Conservation (phyloP, 2,329 filamentous ascomycete genomes). For the Lasiodiplodia citricola region DNA sequence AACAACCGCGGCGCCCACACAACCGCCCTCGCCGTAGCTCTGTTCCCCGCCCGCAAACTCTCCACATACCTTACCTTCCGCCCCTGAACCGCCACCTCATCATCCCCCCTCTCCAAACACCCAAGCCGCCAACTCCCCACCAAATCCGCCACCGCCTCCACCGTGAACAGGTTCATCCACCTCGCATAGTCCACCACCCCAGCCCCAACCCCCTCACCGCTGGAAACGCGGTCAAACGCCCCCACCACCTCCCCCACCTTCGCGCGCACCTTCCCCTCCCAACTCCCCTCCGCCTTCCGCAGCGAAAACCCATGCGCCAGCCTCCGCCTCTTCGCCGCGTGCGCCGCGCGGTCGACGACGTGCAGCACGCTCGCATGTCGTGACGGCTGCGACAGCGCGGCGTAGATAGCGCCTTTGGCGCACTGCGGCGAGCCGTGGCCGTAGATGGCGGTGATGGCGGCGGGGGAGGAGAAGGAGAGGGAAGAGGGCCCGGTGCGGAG, state of each 20-base stretch:
- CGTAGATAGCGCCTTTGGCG: slow-evolving; percentile 35
- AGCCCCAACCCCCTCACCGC: too few species aligned
- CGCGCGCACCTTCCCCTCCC: slow-evolving; percentile 3
- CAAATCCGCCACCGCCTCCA: slow-evolving; percentile 60
- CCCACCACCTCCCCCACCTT: background rate
- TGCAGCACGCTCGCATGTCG: slow-evolving; percentile 56
- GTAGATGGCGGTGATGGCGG: slow-evolving; percentile 47
- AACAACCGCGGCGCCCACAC: too few species aligned
- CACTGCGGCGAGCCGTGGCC: slow-evolving; percentile 28
- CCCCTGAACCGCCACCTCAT: slow-evolving; percentile 45
- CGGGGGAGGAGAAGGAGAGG: slow-evolving; percentile 38
- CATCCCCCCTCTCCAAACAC: background rate
- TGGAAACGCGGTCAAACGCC: too few species aligned
- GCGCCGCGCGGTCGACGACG: slow-evolving; percentile 30
- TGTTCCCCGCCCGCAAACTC: too few species aligned
- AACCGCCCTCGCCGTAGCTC: too few species aligned
- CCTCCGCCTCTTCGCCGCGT: slow-evolving; percentile 35
- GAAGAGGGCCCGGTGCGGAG: slow-evolving; percentile 40
- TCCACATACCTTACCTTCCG: too few species aligned
- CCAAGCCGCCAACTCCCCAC: slow-evolving; percentile 32
- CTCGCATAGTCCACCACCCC: slow-evolving; percentile 56
- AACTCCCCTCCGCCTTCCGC: slow-evolving; percentile 29
- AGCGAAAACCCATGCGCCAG: slow-evolving; percentile 33
- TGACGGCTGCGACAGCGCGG: slow-evolving; percentile 44
- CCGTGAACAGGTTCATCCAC: slow-evolving; percentile 62